Conservation (phyloP, 768 basidiomycete genomes). For the Lactifluus volemus region DNA sequence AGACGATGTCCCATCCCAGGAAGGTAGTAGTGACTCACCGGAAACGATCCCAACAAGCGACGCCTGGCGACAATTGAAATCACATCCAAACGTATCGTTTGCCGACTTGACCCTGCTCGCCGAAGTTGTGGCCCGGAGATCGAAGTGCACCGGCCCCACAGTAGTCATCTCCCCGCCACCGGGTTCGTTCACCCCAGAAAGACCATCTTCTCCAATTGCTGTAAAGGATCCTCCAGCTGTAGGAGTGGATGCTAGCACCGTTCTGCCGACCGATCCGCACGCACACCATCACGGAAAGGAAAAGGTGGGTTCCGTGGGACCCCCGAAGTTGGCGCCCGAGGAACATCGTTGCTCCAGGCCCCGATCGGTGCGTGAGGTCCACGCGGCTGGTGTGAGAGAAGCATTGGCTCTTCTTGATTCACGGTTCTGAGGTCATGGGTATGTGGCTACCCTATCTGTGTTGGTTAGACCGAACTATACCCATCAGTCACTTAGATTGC, state of each 20-base stretch:
- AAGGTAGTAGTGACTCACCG: constrained; percentile 17
- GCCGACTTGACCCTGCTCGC: constrained; percentile 78
- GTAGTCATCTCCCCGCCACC: constrained; percentile 50
- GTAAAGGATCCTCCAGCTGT: constrained; percentile 1
- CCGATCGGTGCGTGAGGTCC: constrained; percentile 53
- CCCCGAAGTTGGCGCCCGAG: constrained; percentile 49
- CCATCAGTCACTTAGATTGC: background rate
- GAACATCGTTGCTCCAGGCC: constrained; percentile 53
- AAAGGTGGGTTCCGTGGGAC: constrained; percentile 28
- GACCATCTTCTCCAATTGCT: constrained; percentile 29
- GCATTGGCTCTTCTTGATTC: constrained; percentile 66
- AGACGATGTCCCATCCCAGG: constrained; percentile 20
- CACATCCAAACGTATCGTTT: constrained; percentile 83
- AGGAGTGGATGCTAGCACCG: constrained; percentile 27
- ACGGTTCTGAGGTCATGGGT: constrained; percentile 22
- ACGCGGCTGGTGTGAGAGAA: constrained; percentile 62
- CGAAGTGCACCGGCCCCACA: constrained; percentile 66
- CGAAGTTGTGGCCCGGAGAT: constrained; percentile 79
- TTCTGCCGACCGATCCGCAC: constrained; percentile 46
- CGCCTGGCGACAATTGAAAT: constrained; percentile 79
- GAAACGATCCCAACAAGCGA: constrained; percentile 71
- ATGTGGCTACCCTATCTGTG: background rate
- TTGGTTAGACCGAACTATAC: background rate
- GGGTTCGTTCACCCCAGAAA: constrained; percentile 42
- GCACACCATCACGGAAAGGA: constrained; percentile 43